A percentile compares a stretch with the other conserved stretches of the same genome.
Evolutionary conservation across 305 asterid species (phyloP).

Genomic region (Fraxinus baroniana): DNA sequence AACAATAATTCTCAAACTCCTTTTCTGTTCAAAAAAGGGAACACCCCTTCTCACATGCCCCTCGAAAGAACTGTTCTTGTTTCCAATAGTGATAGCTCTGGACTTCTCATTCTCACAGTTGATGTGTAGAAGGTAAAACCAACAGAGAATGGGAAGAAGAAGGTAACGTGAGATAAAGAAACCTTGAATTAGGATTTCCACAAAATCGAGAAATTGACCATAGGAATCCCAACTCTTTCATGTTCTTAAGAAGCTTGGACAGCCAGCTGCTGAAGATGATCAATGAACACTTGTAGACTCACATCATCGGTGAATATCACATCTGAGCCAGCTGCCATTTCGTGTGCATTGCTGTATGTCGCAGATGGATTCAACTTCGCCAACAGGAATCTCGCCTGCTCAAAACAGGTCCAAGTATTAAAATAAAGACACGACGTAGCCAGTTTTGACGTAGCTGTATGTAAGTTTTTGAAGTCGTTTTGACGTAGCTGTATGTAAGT

Average conservation of each 20-base stretch:
- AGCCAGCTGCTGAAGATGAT: slow-evolving; percentile 95
- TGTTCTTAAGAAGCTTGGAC: slow-evolving; percentile 76
- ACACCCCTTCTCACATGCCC: background rate
- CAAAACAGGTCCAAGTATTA: slow-evolving; percentile 12
- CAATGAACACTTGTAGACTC: slow-evolving; percentile 86
- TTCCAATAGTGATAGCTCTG: background rate
- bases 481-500: background rate
- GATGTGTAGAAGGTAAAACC: background rate
- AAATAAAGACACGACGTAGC: background rate
- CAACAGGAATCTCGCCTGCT: slow-evolving; percentile 90
- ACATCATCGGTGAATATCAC: slow-evolving; percentile 95
- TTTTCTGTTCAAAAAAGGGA: background rate
- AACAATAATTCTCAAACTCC: background rate
- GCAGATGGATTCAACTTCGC: slow-evolving; percentile 99
- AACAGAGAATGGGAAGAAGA: background rate
- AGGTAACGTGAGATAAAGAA: background rate
- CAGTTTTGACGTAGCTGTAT: background rate
- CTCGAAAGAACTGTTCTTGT: background rate
- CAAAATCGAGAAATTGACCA: slow-evolving; percentile 1
- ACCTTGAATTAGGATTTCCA: background rate
- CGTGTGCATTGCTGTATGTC: slow-evolving; percentile 78
- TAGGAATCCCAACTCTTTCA: background rate
- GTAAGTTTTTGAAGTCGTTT: too few species aligned
- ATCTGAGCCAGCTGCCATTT: slow-evolving; percentile 73
- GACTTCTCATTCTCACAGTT: background rate